Evolutionary conservation across 2,329 filamentous ascomycete genomes (phyloP), one percentile per base, ranked within the genome.

Genomic region (Ophiosphaerella korrae): DNA sequence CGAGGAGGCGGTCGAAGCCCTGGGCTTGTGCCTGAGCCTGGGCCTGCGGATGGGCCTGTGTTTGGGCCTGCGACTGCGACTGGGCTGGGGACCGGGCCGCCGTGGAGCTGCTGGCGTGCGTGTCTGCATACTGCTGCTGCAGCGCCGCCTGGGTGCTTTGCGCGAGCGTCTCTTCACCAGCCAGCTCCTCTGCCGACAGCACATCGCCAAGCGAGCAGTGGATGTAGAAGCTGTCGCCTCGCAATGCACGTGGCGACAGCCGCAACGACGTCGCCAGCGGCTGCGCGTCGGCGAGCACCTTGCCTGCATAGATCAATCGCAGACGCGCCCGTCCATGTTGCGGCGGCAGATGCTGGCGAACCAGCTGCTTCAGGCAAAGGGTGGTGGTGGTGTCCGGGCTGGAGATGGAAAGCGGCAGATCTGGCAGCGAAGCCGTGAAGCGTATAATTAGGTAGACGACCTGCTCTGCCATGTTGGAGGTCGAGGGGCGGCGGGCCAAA

Each of bases 201-300:
- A 83, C 79, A 71, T 86, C 83, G 47, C 92, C 92, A 51, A 97
- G 89, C n/a, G 90, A 93, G 80, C 93, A 97, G 78, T 96, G 95
- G 54, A 97, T 88, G 73, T 96, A 97, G 65, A 96, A 84, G 38
- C 88, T 82, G 33, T 79, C 64, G 44, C 68, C 66, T 58, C 57
- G 81, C 4, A 73, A 79, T 0, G 84, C 83, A 0, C 84, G 81
- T 0, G 83, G 78, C 0, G 85, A 82, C 1, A 88, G 76, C 52
- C 84, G 85, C 40, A 97, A 80, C 1, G 88, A 88, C 32, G 81
- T 76, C 51, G 84, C 81, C 23, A 99, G 80, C 5, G 89, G 82
- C 8, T 84, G 81, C 32, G 80, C 76, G 72, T 97, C 92, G 59
- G 87, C 82, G 42, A 97, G 86, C 52, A 96, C 88, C 68, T 90